These are phyloP conservation scores for Gossypium ekmanianum DNA, from an alignment of 345 rosid genomes.

Conservation along the genomic window DNA sequence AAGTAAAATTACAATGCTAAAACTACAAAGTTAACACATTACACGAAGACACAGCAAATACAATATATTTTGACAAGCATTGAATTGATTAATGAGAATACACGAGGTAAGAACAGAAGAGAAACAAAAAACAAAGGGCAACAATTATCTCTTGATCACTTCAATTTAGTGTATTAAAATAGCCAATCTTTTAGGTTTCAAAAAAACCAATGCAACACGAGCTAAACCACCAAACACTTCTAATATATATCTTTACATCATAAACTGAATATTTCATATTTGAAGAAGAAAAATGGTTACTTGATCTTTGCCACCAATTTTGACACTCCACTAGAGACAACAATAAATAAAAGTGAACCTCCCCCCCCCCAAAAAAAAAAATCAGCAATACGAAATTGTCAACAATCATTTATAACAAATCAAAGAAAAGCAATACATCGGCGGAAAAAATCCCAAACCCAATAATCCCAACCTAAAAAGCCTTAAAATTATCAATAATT, in stretches of 20 bases:
- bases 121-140: not conserved
- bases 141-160: not conserved
- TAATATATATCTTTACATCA: not conserved
- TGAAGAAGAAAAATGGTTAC: not conserved
- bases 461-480: not conserved
- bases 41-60: not conserved
- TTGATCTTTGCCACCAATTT: not conserved
- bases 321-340: not conserved
- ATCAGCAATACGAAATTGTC: not conserved
- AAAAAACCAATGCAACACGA: not conserved
- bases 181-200: not conserved
- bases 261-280: not conserved
- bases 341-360: not conserved
- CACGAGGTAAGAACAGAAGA: not conserved
- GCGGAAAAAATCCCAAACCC: not conserved
- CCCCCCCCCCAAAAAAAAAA: not conserved
- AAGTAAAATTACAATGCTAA: not conserved
- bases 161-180: not conserved
- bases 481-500: not conserved
- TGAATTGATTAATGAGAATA: not conserved
- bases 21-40: not conserved
- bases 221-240: not conserved
- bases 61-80: no score
- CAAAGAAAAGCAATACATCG: not conserved
- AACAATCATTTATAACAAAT: not conserved